Evolutionary conservation across 2,329 filamentous ascomycete species (phyloP), one percentile per base, ranked within the genome.

Genomic region (Beauveria sp.): DNA sequence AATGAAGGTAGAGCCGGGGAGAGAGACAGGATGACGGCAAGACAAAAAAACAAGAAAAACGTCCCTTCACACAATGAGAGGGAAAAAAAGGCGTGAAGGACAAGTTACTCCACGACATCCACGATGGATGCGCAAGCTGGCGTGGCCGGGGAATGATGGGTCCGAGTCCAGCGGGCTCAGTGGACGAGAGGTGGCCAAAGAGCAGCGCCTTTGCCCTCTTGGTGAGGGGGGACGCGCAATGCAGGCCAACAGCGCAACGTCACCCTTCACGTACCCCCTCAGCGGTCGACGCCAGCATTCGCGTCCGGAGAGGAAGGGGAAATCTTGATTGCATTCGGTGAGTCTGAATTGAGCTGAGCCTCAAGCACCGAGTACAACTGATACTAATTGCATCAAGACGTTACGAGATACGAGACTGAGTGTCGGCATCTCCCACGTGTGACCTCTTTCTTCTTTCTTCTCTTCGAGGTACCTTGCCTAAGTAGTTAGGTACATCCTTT

Each of bases 141-240:
- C 55, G 45, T 38, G 45, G 55, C 55, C 28, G 26, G 46, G 46
- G 57, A 45, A 28, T 42, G 28, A 60, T 60, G 57, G 57, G 46
- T 60, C 46, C 48, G 31, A 42, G 48, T 22, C 24, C 16, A 48
- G 55, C 42, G 31, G 45, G 45, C 31, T 31, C 34, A 24, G 50
- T 40, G 50, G 50, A 53, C 50, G 12, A 16, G 18, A 16, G 48
- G 46, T 50, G 54, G 42, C 54, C 54, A 57, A 50, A 51, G 34
- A 43, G 38, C 22, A 52, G 46, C 58, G 50, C 42, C 10, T 54
- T 54, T 60, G n/a, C 18, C 43, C 46, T 58, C 28, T 46, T 42
- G 31, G 60, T 54, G 24, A 55, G 50, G 51, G 57, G 49, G 59
- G 60, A 58, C 60, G 54, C 60, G 60, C 54, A 62, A 62, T 62